These are phyloP conservation scores for Ceratocystis ficicola DNA, from an alignment of 2,329 filamentous ascomycete species.

Conservation along the genomic window DNA sequence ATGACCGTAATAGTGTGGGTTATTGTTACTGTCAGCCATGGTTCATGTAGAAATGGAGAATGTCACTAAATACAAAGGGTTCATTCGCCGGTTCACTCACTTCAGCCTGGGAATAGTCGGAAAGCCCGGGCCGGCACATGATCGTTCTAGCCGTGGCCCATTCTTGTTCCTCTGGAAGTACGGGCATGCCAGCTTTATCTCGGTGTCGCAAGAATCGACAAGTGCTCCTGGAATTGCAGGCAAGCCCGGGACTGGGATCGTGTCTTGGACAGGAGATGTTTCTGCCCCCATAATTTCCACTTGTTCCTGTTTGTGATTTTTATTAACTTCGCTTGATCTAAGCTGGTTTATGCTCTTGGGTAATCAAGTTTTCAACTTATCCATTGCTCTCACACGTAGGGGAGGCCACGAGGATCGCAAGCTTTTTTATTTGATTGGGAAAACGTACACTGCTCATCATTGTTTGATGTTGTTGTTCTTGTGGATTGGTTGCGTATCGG, in stretches of 20 bases:
- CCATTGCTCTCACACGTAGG: not conserved
- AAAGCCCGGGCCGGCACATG: constrained; percentile 19
- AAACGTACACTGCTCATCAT: not conserved
- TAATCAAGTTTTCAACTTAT: not conserved
- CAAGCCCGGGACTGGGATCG: not conserved
- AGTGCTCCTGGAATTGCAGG: not conserved
- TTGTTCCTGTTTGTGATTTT: not conserved
- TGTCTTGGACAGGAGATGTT: not conserved
- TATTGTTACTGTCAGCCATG: not conserved
- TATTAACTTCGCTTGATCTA: not conserved
- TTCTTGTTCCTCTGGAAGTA: constrained; percentile 20
- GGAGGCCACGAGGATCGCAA: not conserved
- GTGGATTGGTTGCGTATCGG: not conserved
- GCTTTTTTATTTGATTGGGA: not conserved
- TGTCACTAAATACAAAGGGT: not conserved
- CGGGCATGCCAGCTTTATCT: constrained; percentile 19
- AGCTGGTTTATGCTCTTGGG: not conserved
- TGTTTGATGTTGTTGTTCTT: not conserved
- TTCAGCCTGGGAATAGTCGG: constrained; percentile 20
- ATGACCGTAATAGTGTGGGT: not conserved
- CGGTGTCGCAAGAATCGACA: constrained; percentile 5
- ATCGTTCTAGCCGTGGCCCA: constrained; percentile 17
- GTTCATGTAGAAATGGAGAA: not conserved
- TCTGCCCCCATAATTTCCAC: not conserved
- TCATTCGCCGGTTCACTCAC: constrained; percentile 2